phyloP scores from a whole-genome alignment of 345 rosid species.

The Cardiospermum halicacabum region DNA sequence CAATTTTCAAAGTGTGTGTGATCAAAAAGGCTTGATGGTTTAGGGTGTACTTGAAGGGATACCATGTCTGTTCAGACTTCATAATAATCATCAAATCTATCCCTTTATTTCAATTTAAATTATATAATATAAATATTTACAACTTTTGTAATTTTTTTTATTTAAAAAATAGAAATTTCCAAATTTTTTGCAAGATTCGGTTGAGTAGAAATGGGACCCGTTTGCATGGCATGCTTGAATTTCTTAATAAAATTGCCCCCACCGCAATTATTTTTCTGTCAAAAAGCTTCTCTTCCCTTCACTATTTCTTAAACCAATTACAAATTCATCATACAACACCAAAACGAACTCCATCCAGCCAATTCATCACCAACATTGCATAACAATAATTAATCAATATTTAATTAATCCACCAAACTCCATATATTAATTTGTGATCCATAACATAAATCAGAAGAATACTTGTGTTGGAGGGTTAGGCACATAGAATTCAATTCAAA shows the following conservation, averaged over 20 bases:
- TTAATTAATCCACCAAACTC: background rate
- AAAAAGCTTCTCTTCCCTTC: background rate
- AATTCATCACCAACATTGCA: background rate
- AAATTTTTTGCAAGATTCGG: constrained; percentile 12
- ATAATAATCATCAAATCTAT: too few relatives aligned
- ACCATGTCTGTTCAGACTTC: too few relatives aligned
- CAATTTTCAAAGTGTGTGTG: too few relatives aligned
- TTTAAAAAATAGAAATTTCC: background rate
- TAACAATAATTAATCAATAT: background rate
- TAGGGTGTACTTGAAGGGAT: too few relatives aligned
- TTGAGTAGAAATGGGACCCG: constrained; percentile 5
- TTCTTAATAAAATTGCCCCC: constrained; percentile 5
- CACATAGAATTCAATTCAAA: constrained; percentile 26
- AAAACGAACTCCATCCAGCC: too few relatives aligned
- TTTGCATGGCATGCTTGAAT: background rate
- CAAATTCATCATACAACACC: background rate
- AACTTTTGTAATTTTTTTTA: too few relatives aligned
- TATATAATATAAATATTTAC: too few relatives aligned
- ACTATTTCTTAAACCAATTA: background rate
- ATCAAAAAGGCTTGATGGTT: too few relatives aligned
- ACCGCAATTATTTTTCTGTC: constrained; percentile 8
- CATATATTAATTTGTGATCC: too few relatives aligned
- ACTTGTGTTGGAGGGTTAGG: constrained; percentile 12
- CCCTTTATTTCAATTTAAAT: too few relatives aligned
- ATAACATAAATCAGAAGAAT: background rate